Conservation (phyloP, 164 flowering plant genomes). For the Houttuynia cordata region DNA sequence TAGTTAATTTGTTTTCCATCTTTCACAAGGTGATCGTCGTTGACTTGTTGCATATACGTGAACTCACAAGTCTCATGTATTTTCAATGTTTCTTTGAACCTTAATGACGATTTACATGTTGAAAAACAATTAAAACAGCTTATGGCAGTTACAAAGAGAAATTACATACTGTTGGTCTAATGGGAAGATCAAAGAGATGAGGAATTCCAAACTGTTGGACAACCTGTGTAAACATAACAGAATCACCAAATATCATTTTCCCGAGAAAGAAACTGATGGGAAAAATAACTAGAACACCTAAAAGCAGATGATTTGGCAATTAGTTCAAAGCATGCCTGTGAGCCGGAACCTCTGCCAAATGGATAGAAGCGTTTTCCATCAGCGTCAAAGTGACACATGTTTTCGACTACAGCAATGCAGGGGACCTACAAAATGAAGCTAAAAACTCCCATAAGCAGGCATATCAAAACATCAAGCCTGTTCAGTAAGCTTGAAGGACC, state of each 20-base stretch:
- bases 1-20: too few relatives aligned
- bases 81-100: too few relatives aligned
- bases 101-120: too few relatives aligned
- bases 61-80: too few relatives aligned
- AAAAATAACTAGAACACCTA: neutral
- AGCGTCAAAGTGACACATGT: slow-evolving; percentile 98
- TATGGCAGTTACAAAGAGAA: neutral
- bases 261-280: neutral
- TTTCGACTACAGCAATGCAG: slow-evolving; percentile 96
- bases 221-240: slow-evolving; percentile 46
- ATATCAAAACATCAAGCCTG: neutral
- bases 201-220: slow-evolving; percentile 97
- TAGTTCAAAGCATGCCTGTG: slow-evolving; percentile 51
- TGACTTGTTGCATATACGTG: too few relatives aligned
- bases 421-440: slow-evolving; percentile 52
- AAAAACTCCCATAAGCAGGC: neutral
- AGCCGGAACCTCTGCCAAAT: slow-evolving; percentile 94
- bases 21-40: too few relatives aligned
- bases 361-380: slow-evolving; percentile 96
- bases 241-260: neutral
- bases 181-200: slow-evolving; percentile 92
- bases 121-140: neutral
- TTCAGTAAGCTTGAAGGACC: neutral
- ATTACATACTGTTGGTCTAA: slow-evolving; percentile 76
- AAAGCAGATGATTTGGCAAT: neutral